phyloP scores from a whole-genome alignment of 2,329 filamentous ascomycete species.

The Magnaporthales sp. region DNA sequence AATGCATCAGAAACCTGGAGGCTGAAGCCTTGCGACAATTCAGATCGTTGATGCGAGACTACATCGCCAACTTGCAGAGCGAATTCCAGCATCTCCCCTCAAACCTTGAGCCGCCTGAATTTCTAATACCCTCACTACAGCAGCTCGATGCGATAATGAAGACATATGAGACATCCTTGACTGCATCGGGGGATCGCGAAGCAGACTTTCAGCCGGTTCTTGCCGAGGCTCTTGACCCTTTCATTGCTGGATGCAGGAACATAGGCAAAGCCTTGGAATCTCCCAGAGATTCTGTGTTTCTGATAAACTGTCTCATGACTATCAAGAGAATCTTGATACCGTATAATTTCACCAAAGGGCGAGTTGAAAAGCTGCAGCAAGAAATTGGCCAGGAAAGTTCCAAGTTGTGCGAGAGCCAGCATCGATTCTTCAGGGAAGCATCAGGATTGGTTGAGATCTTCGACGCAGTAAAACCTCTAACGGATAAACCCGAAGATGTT shows the following conservation, averaged over 20 bases:
- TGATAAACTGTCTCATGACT: constrained; percentile 61
- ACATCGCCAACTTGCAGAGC: constrained; percentile 64
- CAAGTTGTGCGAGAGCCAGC: constrained; percentile 59
- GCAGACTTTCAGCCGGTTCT: constrained; percentile 69
- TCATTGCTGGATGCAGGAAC: constrained; percentile 65
- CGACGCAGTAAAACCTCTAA: constrained; percentile 36
- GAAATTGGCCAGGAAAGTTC: constrained; percentile 44
- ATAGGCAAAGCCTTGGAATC: constrained; percentile 52
- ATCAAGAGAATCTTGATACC: constrained; percentile 45
- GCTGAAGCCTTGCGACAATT: constrained; percentile 76
- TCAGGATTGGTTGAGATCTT: constrained; percentile 66
- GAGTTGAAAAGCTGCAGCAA: constrained; percentile 45
- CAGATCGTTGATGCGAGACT: constrained; percentile 69
- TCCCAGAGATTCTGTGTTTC: constrained; percentile 58
- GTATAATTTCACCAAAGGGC: constrained; percentile 55
- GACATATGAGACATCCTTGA: constrained; percentile 76
- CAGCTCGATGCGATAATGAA: constrained; percentile 72
- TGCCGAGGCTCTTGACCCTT: constrained; percentile 75
- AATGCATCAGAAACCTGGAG: constrained; percentile 60
- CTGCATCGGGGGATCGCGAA: constrained; percentile 47
- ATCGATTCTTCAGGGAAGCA: constrained; percentile 61
- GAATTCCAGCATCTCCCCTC: constrained; percentile 61
- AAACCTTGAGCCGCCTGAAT: constrained; percentile 72
- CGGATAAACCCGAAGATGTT: constrained; percentile 35
- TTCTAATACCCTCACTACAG: constrained; percentile 71